Percentiles rank a stretch among this genome's conserved stretches.
phyloP scores from a whole-genome alignment of 441 rosid species.

The Isatis lusitanica region DNA sequence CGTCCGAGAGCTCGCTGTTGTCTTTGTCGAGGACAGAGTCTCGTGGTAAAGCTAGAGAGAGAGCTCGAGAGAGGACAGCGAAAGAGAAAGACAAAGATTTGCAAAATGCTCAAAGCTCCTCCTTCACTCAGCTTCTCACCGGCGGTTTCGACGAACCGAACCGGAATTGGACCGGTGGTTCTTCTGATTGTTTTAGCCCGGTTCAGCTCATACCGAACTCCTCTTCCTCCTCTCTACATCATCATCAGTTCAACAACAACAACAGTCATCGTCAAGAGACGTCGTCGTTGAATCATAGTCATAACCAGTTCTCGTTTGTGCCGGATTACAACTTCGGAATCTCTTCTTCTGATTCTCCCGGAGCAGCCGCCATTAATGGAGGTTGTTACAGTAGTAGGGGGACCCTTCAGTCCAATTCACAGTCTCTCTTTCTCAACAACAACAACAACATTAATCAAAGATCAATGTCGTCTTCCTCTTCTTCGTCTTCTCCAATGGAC shows the following conservation, averaged over 20 bases:
- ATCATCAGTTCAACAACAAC: neutral
- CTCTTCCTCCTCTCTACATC: slow-evolving; percentile 28
- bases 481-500: slow-evolving; percentile 73
- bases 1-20: slow-evolving; percentile 71
- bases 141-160: slow-evolving; percentile 47
- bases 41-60: slow-evolving; percentile 66
- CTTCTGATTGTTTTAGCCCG: slow-evolving; percentile 59
- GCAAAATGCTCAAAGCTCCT: slow-evolving; percentile 51
- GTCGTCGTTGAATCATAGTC: slow-evolving; percentile 37
- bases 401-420: slow-evolving; percentile 99
- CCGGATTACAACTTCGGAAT: slow-evolving; percentile 68
- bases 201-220: slow-evolving; percentile 44
- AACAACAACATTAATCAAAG: slow-evolving; percentile 52
- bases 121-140: slow-evolving; percentile 86
- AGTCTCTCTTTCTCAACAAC: slow-evolving; percentile 57
- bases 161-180: slow-evolving; percentile 42
- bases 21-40: slow-evolving; percentile 70
- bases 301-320: slow-evolving; percentile 62
- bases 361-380: slow-evolving; percentile 27
- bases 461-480: slow-evolving; percentile 50
- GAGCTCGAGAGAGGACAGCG: slow-evolving; percentile 77
- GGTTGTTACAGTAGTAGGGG: slow-evolving; percentile 87
- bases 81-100: slow-evolving; percentile 75
- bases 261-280: slow-evolving; percentile 8
- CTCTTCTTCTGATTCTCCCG: slow-evolving; percentile 45